phyloP scores from a whole-genome alignment of 768 basidiomycete genomes.

The Mycena crocata region DNA sequence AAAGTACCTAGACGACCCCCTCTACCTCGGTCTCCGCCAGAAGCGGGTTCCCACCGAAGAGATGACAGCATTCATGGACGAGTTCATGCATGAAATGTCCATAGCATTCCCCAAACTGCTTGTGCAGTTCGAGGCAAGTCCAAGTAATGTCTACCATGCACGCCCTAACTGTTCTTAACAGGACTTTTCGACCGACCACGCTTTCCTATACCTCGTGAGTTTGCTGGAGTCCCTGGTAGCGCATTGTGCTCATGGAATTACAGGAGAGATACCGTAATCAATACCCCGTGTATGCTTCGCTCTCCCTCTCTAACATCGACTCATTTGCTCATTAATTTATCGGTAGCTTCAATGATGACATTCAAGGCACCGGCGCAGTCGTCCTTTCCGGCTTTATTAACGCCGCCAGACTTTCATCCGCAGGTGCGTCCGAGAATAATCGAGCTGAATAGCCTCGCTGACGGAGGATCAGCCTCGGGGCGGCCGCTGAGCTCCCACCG shows the following conservation, averaged over 20 bases:
- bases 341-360: conserved; percentile 84
- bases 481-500: conserved; percentile 76
- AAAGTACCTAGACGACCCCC: conserved; percentile 81
- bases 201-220: conserved; percentile 83
- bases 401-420: conserved; percentile 82
- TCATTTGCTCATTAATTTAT: background rate
- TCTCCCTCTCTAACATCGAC: background rate
- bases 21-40: conserved; percentile 89
- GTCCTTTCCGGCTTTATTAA: conserved; percentile 92
- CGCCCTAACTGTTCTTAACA: conserved; percentile 40
- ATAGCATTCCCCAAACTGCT: conserved; percentile 81
- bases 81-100: conserved; percentile 89
- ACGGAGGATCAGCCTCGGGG: conserved; percentile 61
- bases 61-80: conserved; percentile 90
- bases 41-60: conserved; percentile 71
- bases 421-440: conserved; percentile 21
- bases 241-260: background rate
- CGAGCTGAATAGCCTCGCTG: background rate
- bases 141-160: background rate
- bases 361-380: conserved; percentile 92
- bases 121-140: conserved; percentile 82
- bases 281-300: conserved; percentile 63
- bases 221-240: background rate
- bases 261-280: conserved; percentile 61
- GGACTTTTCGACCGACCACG: conserved; percentile 94